Evolutionary conservation across 192 early-diverging fungal species (phyloP).

Genomic region (Coemansia guatemalensis): DNA sequence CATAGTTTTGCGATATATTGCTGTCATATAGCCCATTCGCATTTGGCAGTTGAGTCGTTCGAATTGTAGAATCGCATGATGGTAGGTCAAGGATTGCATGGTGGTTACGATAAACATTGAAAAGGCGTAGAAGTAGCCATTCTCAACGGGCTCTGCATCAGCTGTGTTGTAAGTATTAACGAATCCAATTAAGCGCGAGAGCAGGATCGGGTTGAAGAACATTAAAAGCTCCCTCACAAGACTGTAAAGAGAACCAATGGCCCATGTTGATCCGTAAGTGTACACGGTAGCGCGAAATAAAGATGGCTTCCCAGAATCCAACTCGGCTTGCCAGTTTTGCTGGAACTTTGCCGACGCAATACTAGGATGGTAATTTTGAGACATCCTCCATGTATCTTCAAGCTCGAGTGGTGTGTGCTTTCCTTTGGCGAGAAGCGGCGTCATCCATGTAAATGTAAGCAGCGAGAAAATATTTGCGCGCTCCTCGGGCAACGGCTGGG

Average conservation of each 20-base stretch:
- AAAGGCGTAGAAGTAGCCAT: constrained; percentile 77
- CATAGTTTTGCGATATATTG: constrained; percentile 86
- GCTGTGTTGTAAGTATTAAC: constrained; percentile 41
- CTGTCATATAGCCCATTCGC: constrained; percentile 70
- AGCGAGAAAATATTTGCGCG: constrained; percentile 80
- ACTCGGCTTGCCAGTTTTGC: constrained; percentile 69
- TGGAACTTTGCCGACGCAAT: constrained; percentile 66
- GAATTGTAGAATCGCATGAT: constrained; percentile 70
- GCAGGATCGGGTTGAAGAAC: constrained; percentile 80
- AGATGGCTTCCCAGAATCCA: constrained; percentile 59
- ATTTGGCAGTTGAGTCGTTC: constrained; percentile 76
- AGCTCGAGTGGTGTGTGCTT: constrained; percentile 65
- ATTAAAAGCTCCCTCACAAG: constrained; percentile 70
- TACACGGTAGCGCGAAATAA: constrained; percentile 59
- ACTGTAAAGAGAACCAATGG: constrained; percentile 78
- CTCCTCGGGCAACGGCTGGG: constrained; percentile 62
- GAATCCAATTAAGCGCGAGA: constrained; percentile 69
- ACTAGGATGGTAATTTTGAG: constrained; percentile 58
- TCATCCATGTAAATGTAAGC: constrained; percentile 86
- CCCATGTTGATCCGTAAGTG: constrained; percentile 67
- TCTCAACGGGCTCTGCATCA: constrained; percentile 59
- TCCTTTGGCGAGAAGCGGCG: constrained; percentile 75
- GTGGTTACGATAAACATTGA: constrained; percentile 80
- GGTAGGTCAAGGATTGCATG: constrained; percentile 75
- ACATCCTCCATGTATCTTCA: constrained; percentile 74